Conservation (phyloP, 2,329 filamentous ascomycete genomes). For the Cordyceps militaris region DNA sequence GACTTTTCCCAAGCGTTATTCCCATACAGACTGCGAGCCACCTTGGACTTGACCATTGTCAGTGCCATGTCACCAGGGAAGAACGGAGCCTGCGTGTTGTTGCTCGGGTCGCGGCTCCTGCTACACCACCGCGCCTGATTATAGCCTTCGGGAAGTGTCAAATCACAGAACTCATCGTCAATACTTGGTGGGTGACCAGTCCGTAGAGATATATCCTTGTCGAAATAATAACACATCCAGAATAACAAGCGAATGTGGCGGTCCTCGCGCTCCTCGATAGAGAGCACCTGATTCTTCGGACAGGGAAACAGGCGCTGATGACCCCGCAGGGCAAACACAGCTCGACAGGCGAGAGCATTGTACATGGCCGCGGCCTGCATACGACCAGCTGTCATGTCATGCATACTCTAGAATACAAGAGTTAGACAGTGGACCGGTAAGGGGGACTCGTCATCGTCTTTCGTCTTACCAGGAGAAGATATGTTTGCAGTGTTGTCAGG, state of each 20-base stretch:
- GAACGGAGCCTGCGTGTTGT: conserved; percentile 24
- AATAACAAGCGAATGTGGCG: conserved; percentile 38
- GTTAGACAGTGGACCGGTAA: background rate
- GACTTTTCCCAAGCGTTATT: conserved; percentile 39
- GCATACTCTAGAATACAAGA: conserved; percentile 26
- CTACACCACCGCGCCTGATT: conserved; percentile 18
- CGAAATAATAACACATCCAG: conserved; percentile 47
- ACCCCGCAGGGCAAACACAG: conserved; percentile 42
- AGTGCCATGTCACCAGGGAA: conserved; percentile 42
- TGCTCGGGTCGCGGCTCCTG: background rate
- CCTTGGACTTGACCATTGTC: conserved; percentile 44
- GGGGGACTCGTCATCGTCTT: background rate
- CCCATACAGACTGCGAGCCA: conserved; percentile 43
- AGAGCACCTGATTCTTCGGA: conserved; percentile 13
- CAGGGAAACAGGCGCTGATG: conserved; percentile 26
- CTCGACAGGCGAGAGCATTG: conserved; percentile 37
- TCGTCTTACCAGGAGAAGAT: conserved; percentile 40
- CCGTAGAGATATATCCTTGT: conserved; percentile 49
- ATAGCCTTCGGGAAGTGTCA: conserved; percentile 37
- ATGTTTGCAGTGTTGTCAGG: conserved; percentile 37
- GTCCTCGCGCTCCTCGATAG: conserved; percentile 21
- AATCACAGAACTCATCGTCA: conserved; percentile 44
- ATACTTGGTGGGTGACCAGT: conserved; percentile 46
- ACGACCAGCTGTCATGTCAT: conserved; percentile 39
- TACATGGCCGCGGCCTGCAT: conserved; percentile 39